phyloP scores from a whole-genome alignment of 768 basidiomycete genomes.

The Collybiopsis luxurians region DNA sequence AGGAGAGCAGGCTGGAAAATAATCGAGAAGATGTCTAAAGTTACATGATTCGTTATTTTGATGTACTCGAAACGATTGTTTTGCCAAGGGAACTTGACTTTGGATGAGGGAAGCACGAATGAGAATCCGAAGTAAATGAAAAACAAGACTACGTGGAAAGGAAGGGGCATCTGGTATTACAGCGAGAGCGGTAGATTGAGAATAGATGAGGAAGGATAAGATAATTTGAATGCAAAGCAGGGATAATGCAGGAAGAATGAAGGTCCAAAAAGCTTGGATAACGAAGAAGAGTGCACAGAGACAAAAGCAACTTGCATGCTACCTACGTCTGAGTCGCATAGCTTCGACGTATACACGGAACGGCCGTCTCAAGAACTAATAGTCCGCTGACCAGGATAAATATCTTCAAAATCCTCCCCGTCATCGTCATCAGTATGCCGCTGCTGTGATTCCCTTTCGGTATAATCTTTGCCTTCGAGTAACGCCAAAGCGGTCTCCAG shows the following conservation, averaged over 20 bases:
- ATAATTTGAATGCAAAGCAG: background rate
- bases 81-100: background rate
- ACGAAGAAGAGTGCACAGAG: background rate
- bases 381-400: background rate
- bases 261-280: background rate
- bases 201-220: conserved; percentile 7
- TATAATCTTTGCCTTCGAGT: conserved; percentile 66
- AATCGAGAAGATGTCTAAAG: no score
- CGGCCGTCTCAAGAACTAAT: background rate
- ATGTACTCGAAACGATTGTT: background rate
- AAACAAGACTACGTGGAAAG: background rate
- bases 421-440: background rate
- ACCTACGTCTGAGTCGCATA: background rate
- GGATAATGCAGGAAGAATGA: background rate
- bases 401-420: background rate
- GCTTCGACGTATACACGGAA: background rate
- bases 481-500: conserved; percentile 89
- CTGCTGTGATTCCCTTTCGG: background rate
- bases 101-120: background rate
- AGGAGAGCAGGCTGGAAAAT: no score
- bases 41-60: background rate
- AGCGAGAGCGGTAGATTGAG: background rate
- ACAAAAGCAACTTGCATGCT: background rate
- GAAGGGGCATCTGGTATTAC: background rate
- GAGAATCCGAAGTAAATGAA: background rate